A percentile compares a stretch with the other conserved stretches of the same genome.
These are phyloP conservation scores for Hyphodiscus sp. DNA, from an alignment of 2,329 filamentous ascomycete genomes.

Conservation along the genomic window DNA sequence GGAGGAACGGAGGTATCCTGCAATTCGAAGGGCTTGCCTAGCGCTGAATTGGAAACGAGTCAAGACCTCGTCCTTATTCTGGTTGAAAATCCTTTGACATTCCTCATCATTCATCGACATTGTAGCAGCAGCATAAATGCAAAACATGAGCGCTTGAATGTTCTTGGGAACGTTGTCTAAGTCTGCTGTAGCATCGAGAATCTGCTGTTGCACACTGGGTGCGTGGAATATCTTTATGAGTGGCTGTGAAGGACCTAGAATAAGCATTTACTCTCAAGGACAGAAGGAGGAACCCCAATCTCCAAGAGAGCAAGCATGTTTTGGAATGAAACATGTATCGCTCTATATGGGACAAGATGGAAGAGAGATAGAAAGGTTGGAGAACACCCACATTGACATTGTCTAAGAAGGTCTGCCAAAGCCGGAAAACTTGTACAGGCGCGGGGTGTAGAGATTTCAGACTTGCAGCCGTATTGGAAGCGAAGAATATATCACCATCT, in stretches of 20 bases:
- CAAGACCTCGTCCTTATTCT: slow-evolving; percentile 45
- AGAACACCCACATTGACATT: neutral
- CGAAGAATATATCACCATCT: slow-evolving; percentile 36
- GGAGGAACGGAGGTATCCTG: slow-evolving; percentile 56
- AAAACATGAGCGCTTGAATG: slow-evolving; percentile 65
- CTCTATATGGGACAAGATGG: too few species aligned
- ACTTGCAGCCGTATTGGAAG: slow-evolving; percentile 38
- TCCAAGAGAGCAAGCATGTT: too few species aligned
- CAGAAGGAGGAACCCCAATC: too few species aligned
- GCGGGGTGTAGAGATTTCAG: slow-evolving; percentile 47
- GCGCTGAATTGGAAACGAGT: slow-evolving; percentile 49
- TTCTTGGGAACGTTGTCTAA: slow-evolving; percentile 38
- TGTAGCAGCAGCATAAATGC: slow-evolving; percentile 48
- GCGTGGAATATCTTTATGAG: slow-evolving; percentile 63
- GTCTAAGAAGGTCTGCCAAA: neutral
- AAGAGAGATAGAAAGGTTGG: too few species aligned
- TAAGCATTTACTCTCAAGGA: too few species aligned
- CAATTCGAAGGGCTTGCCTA: slow-evolving; percentile 60
- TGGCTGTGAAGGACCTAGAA: slow-evolving; percentile 31
- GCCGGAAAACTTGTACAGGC: neutral
- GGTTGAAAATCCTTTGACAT: slow-evolving; percentile 44
- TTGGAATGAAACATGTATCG: too few species aligned
- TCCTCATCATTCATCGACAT: slow-evolving; percentile 51
- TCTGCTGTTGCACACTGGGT: slow-evolving; percentile 55
- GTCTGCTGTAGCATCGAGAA: slow-evolving; percentile 54